A percentile compares a stretch with the other conserved stretches of the same genome.
Conservation (phyloP, 768 basidiomycete species). For the Tricholoma terreum region DNA sequence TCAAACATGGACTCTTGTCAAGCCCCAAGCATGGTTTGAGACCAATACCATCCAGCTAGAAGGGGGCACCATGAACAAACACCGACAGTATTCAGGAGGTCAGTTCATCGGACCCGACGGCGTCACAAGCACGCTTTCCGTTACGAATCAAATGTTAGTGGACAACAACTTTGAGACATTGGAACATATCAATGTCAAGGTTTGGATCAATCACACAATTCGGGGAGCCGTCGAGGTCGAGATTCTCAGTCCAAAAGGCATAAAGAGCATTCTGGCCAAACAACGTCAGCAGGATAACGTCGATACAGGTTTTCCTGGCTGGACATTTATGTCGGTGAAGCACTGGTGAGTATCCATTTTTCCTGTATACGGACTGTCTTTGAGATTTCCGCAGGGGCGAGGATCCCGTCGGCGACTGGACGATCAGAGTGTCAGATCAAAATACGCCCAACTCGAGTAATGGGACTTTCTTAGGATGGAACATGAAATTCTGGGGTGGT, state of each 20-base stretch:
- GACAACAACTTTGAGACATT: conserved; percentile 80
- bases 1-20: conserved; percentile 79
- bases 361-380: conserved; percentile 5
- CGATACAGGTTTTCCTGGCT: conserved; percentile 77
- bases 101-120: conserved; percentile 64
- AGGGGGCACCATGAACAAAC: conserved; percentile 53
- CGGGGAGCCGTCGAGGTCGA: conserved; percentile 95
- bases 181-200: conserved; percentile 89
- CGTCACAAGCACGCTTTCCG: conserved; percentile 56
- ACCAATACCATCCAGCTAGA: conserved; percentile 68
- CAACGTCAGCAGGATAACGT: conserved; percentile 64
- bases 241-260: conserved; percentile 77
- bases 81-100: conserved; percentile 59
- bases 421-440: conserved; percentile 80
- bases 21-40: conserved; percentile 90
- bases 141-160: conserved; percentile 64
- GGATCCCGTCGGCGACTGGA: conserved; percentile 88
- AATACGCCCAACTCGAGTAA: conserved; percentile 48
- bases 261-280: conserved; percentile 81
- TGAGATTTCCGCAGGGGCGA: conserved; percentile 70
- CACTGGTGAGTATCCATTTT: conserved; percentile 69
- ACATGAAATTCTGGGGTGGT: conserved; percentile 89
- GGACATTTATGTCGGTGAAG: conserved; percentile 98
- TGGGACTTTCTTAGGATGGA: conserved; percentile 85
- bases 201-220: conserved; percentile 86